Evolutionary conservation across 2,329 filamentous ascomycete genomes (phyloP), one percentile per base, ranked within the genome.

Genomic region (Chaetomiaceae sp.): DNA sequence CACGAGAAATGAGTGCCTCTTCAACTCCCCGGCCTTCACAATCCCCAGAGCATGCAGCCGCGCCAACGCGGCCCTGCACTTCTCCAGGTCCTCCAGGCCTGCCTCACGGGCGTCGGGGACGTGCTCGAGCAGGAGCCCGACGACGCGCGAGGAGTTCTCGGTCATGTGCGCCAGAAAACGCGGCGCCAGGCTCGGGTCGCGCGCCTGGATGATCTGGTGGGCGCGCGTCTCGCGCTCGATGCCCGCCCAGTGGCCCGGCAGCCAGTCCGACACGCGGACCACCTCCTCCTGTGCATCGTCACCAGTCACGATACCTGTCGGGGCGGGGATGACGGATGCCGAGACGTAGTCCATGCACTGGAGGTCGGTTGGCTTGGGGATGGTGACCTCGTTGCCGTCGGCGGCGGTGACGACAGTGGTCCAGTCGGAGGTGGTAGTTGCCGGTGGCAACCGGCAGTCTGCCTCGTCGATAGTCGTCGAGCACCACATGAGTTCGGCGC

Each of bases 71-170:
- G 11, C 37, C 17, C 27, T 22, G 36, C 47, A 49, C 17, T 7
- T 11, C 6, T 19, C 47, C 25, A 49, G 12, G 15, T 49, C 47
- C 3, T 17, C 47, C 3, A 15, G 27, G 1, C 37, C 47, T 1
- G 47, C 36, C 36, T 49, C 36, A 15, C 37, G 47, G n/a, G 17
- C 36, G 14, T 31, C n/a, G 4, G 19, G 17, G 14, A 49, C 8
- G 14, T 25, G 25, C 47, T 49, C 47, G 3, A 49, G 47, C 37
- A 49, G 37, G 19, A 40, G 42, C 11, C 47, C 36, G 14, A 49
- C 15, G 4, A 42, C 29, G 19, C 47, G 47, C 37, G 36, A n/a
- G 47, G 9, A 8, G 12, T 49, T 49, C 25, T 49, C 47, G 3
- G 47, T 19, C 6, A 49, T 20, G 11, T 49, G 37, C 11, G 14